phyloP scores from a whole-genome alignment of 371 early-diverging fungal species.

The Conidiobolus incongruus region DNA sequence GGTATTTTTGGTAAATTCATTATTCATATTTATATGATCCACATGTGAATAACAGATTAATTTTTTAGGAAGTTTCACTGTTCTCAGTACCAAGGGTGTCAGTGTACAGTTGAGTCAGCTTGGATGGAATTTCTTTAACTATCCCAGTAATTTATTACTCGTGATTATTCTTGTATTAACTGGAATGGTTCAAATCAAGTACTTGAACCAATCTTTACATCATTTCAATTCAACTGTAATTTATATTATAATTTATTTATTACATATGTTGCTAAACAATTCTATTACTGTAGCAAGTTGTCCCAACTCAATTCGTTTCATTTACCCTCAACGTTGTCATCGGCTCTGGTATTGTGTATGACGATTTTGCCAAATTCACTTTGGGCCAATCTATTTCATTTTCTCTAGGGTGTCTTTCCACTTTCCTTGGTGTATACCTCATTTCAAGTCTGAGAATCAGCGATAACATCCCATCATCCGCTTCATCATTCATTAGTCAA shows the following conservation, averaged over 20 bases:
- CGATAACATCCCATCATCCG: no score
- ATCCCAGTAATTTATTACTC: constrained; percentile 36
- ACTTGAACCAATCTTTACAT: constrained; percentile 41
- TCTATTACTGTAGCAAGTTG: constrained; percentile 29
- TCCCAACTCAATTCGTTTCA: constrained; percentile 58
- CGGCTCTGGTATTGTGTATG: constrained; percentile 43
- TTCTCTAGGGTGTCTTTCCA: constrained; percentile 28
- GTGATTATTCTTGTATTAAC: constrained; percentile 32
- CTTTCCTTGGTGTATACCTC: constrained; percentile 43
- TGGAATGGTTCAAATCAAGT: constrained; percentile 45
- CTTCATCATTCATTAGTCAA: no score
- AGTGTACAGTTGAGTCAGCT: constrained; percentile 38
- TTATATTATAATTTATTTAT: not conserved
- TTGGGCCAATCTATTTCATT: constrained; percentile 20
- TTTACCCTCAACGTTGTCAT: constrained; percentile 54
- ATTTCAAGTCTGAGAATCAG: no score
- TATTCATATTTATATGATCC: constrained; percentile 1
- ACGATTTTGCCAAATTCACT: constrained; percentile 39
- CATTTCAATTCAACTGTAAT: constrained; percentile 40
- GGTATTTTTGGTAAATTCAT: constrained; percentile 36
- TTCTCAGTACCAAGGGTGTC: constrained; percentile 46
- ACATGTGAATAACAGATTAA: not conserved
- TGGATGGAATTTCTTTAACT: constrained; percentile 34
- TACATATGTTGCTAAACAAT: not conserved
- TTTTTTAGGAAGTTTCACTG: constrained; percentile 46